phyloP scores from a whole-genome alignment of 192 early-diverging fungal genomes.

The Umbelopsis sp. region DNA sequence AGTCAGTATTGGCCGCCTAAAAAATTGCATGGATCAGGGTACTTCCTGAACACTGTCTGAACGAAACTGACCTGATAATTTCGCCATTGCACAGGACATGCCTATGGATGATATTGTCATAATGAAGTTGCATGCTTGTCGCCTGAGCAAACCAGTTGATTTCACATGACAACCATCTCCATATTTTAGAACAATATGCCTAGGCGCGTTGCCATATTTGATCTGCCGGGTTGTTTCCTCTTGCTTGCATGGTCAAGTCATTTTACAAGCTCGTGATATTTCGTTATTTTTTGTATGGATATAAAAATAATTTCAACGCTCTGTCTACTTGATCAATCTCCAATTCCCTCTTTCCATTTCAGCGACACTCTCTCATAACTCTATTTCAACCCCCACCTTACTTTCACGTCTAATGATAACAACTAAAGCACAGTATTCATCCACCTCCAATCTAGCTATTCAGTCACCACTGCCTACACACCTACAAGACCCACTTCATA shows the following conservation, averaged over 20 bases:
- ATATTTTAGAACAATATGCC: neutral
- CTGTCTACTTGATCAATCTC: neutral
- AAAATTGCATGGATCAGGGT: too few species aligned
- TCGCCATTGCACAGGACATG: too few species aligned
- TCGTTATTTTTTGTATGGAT: too few species aligned
- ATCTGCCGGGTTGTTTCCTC: neutral
- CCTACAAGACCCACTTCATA: neutral
- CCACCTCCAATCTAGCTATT: constrained; percentile 3
- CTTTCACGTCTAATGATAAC: neutral
- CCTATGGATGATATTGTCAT: too few species aligned
- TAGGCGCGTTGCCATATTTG: neutral
- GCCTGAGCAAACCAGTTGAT: constrained; percentile 2
- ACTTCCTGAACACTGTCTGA: too few species aligned
- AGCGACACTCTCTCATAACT: neutral
- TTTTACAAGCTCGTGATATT: constrained; percentile 10
- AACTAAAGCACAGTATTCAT: neutral
- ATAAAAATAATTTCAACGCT: neutral
- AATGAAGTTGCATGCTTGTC: too few species aligned
- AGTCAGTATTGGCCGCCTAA: too few species aligned
- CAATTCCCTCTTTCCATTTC: neutral
- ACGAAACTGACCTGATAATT: too few species aligned
- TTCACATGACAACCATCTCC: constrained; percentile 5
- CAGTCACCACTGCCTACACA: neutral
- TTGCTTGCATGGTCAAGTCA: constrained; percentile 14
- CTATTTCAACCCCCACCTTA: neutral